phyloP scores from a whole-genome alignment of 768 basidiomycete species.

The Sporobolomyces roseus region DNA sequence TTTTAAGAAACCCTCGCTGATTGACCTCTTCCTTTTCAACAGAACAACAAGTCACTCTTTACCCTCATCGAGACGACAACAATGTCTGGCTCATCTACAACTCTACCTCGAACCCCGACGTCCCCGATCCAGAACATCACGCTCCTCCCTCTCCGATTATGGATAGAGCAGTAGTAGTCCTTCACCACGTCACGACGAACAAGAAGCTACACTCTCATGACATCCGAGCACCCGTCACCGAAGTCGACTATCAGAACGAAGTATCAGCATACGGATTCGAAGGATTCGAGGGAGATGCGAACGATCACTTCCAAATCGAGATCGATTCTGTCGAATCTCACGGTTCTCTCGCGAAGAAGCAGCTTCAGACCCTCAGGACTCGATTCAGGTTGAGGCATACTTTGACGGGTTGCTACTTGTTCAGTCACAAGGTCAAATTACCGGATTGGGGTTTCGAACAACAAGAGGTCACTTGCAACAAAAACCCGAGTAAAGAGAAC shows the following conservation, averaged over 20 bases:
- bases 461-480: slow-evolving; percentile 99
- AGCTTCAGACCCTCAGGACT: slow-evolving; percentile 74
- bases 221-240: slow-evolving; percentile 84
- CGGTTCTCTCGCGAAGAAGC: slow-evolving; percentile 64
- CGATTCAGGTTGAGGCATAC: slow-evolving; percentile 77
- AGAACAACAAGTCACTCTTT: slow-evolving; percentile 99
- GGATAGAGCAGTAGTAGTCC: slow-evolving; percentile 66
- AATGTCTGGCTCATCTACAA: slow-evolving; percentile 87
- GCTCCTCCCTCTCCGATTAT: slow-evolving; percentile 61
- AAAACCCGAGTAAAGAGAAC: slow-evolving; percentile 83
- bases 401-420: slow-evolving; percentile 89
- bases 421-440: slow-evolving; percentile 95
- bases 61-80: slow-evolving; percentile 96
- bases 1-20: background rate
- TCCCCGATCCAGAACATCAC: slow-evolving; percentile 39
- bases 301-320: slow-evolving; percentile 77
- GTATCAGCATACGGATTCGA: slow-evolving; percentile 89
- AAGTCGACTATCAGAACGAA: slow-evolving; percentile 99
- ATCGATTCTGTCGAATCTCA: slow-evolving; percentile 63
- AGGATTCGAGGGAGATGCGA: slow-evolving; percentile 79
- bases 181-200: slow-evolving; percentile 73
- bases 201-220: slow-evolving; percentile 95
- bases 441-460: slow-evolving; percentile 98
- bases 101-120: slow-evolving; percentile 53
- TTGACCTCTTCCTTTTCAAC: background rate